Evolutionary conservation across 164 flowering plant genomes (phyloP), one percentile per base, ranked within the genome.

Genomic region (Hamamelis virginiana): DNA sequence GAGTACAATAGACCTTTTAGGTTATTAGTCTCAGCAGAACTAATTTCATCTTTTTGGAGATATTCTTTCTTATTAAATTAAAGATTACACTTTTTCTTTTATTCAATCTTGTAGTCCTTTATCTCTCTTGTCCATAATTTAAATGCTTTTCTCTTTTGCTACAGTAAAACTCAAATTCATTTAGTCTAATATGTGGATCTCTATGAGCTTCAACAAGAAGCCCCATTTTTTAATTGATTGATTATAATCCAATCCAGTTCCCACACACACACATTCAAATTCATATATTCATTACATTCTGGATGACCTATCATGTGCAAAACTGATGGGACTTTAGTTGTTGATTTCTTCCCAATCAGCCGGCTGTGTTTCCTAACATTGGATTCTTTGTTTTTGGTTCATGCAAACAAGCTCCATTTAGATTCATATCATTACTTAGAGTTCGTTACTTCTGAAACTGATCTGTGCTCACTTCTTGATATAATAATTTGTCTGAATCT

Each of bases 21-120:
- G 66, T 53, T 65, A 43, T 53, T 65, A 43, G 70, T 75, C 52
- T 52, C 47, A 44, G 33, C 9, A 56, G 23, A 22, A 21, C 65
- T 25, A 66, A 61, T 74, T 77, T 69, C 58, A 57, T 62, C 70
- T 66, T 79, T 75, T 61, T 12, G 63, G 19, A 72, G 62, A 69
- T 75, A 66, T 74, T 67, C 41, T 16, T 26, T 18, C 27, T 38
- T n/a, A 55, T 9, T 6, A 33, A 33, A 33, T 6, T 6, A 33
- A 33, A 6, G 6, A 33, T 33, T 33, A 33, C 41, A 33, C 41
- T 33, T 33, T 33, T 33, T 33, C 41, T 33, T 33, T 33, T 33
- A 33, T 33, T 33, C 41, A 33, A 33, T 33, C 4, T 33, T 26
- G 43, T 67, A 28, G 25, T 45, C 5, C 41, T 46, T 46, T 47